Base-by-base conservation (phyloP, 2,329 filamentous ascomycete genomes). In the Penicillium olsonii region DNA sequence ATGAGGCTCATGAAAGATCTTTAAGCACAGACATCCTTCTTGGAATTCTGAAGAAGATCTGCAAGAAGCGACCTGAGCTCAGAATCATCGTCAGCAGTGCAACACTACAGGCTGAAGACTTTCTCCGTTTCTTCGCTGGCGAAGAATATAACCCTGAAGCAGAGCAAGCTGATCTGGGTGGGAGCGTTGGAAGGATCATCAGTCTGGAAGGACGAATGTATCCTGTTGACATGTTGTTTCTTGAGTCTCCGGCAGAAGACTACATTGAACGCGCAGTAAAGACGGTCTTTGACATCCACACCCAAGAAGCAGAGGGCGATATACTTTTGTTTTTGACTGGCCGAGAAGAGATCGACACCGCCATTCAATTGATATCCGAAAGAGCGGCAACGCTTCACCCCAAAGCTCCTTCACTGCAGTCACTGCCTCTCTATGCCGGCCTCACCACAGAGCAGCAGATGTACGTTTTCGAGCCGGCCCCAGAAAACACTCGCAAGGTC, bases 1-100 rank as follows among this genome's bases (percentile, higher is more conserved):
- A 99, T 66, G 92, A 97, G 72, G 94, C 92, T 6, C 94, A 99
- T 67, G 92, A 97, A 71, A 81, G 94, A 45, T 96, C 91, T 41
- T 81, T 97, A 51, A 95, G 90, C 68, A 95, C 92, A 0, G 94
- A 99, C 65, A 83, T 99, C 11, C 78, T 97, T 7, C 80, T 99
- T 3, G 92, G 94, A 0, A 76, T 97, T 12, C 72, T 99, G 33
- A 96, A 95, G 69, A 97, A 97, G 69, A 92, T 99, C 42, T 76
- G 84, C 46, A 90, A 84, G 68, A 87, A 84, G 63, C 80, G 94
- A 37, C 82, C 87, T 7, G 92, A 96, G 50, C 72, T 97, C 44
- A 84, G 91, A 17, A 87, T 97, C 54, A 85, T 99, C 42, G 83
- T 99, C 65, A 96, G 90, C 72, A 96, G 91, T 69, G 94, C 94